phyloP scores from a whole-genome alignment of 2,329 filamentous ascomycete species.

The Falciphora oryzae region DNA sequence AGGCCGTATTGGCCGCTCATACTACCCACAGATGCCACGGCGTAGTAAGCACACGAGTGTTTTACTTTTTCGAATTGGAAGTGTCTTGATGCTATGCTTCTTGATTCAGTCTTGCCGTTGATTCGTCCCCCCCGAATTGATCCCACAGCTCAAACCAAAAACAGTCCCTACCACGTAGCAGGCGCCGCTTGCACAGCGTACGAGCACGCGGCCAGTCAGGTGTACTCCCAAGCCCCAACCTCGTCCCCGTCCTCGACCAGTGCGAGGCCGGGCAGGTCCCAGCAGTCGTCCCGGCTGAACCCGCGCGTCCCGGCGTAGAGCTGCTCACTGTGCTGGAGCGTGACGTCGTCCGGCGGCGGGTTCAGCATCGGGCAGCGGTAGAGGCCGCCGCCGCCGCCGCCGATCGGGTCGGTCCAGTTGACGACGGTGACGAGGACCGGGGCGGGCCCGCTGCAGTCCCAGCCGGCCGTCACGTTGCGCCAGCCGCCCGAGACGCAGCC shows the following conservation, averaged over 20 bases:
- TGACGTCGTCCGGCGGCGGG: not conserved
- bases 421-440: not conserved
- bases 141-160: too few relatives aligned
- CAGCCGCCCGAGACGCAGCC: not conserved
- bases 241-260: not conserved
- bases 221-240: constrained; percentile 2
- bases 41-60: too few relatives aligned
- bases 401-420: not conserved
- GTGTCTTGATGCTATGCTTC: too few relatives aligned
- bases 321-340: not conserved
- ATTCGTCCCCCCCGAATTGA: too few relatives aligned
- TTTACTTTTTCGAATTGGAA: too few relatives aligned
- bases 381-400: not conserved
- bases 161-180: too few relatives aligned
- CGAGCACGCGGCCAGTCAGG: not conserved
- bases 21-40: too few relatives aligned
- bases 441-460: not conserved
- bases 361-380: not conserved
- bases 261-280: not conserved
- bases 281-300: not conserved
- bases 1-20: too few relatives aligned
- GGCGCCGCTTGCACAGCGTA: too few relatives aligned
- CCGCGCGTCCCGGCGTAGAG: not conserved
- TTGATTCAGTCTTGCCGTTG: too few relatives aligned
- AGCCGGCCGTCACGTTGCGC: too few relatives aligned